phyloP scores from a whole-genome alignment of 2,329 filamentous ascomycete species.

The Ceratocystis cacaofunesta region DNA sequence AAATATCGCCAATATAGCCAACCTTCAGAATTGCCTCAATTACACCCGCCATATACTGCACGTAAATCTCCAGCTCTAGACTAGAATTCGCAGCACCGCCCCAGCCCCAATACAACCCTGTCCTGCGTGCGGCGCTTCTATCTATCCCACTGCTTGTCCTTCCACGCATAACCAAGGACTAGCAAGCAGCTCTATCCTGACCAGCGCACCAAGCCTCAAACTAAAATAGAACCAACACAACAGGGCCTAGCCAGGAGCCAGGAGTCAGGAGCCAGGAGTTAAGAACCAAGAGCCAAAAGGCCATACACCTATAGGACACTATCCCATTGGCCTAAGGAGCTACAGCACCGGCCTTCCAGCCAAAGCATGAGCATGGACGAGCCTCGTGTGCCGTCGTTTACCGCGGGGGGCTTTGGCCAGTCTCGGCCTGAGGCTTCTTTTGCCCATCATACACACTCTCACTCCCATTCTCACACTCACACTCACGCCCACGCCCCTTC shows the following conservation, averaged over 20 bases:
- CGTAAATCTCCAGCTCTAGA: too few relatives aligned
- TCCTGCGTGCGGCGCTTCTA: background rate
- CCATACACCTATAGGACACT: too few relatives aligned
- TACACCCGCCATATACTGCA: too few relatives aligned
- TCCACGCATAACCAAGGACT: background rate
- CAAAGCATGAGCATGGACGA: constrained; percentile 4
- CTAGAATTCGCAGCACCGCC: background rate
- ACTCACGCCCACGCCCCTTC: constrained; percentile 27
- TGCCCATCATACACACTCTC: background rate
- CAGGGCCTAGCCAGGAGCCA: too few relatives aligned
- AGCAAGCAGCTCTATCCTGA: background rate
- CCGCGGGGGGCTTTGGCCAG: constrained; percentile 5
- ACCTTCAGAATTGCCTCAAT: background rate
- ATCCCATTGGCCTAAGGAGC: background rate
- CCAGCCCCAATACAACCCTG: background rate
- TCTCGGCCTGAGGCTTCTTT: constrained; percentile 5
- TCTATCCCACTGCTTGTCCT: background rate
- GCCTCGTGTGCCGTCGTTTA: constrained; percentile 4
- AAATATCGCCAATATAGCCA: background rate
- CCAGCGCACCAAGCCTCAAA: background rate
- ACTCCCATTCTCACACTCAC: background rate
- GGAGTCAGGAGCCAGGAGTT: too few relatives aligned
- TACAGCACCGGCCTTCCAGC: background rate
- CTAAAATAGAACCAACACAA: constrained; percentile 1
- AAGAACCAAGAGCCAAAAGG: too few relatives aligned